Base-by-base conservation (phyloP, 2,329 filamentous ascomycete species). In the Leptographium wingfieldii region DNA sequence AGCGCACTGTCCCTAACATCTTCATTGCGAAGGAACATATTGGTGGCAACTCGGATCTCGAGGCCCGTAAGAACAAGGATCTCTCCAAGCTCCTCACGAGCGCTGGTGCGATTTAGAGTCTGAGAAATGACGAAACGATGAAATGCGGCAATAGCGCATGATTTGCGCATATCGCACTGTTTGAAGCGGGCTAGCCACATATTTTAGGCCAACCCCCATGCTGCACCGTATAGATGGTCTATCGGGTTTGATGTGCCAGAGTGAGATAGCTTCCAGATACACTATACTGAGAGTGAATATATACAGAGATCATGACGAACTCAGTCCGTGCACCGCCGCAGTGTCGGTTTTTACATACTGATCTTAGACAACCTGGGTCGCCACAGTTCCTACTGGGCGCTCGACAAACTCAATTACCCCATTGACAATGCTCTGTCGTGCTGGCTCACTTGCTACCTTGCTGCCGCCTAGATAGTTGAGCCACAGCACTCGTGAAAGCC, bases 1-100 rank as follows among this genome's bases (percentile, higher is more conserved):
- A 99, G 80, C 80, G 85, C 69, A 92, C 89, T 68, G 94, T 99
- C 6, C 94, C 94, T 68, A 97, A 97, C 79, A 88, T 96, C 77
- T 97, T 88, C 80, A 97, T 99, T 75, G 77, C 77, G 67, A 77
- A 91, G 77, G 78, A 95, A 78, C 92, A 96, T 76, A 95, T 99
- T 72, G 94, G 94, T 64, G 94, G 94, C 67, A 97, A 97, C 83
- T 95, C 90, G 29, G 92, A 94, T 67, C 73, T 95, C 65, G 86
- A 92, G 76, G 79, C 76, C 1, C 67, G 66, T 58, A 72, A 72
- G 58, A 83, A 80, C 74, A 83, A 82, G 73, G 71, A 95, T 65
- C 75, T 97, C 33, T 68, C 74, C 68, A 63, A 66, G 46, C 66
- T 78, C 56, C 70, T 81, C 57, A 65, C 68, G 65, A 70, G 73